Evolutionary conservation across 1,139 yeast species (phyloP).

Genomic region (Yamadazyma trypodendri): DNA sequence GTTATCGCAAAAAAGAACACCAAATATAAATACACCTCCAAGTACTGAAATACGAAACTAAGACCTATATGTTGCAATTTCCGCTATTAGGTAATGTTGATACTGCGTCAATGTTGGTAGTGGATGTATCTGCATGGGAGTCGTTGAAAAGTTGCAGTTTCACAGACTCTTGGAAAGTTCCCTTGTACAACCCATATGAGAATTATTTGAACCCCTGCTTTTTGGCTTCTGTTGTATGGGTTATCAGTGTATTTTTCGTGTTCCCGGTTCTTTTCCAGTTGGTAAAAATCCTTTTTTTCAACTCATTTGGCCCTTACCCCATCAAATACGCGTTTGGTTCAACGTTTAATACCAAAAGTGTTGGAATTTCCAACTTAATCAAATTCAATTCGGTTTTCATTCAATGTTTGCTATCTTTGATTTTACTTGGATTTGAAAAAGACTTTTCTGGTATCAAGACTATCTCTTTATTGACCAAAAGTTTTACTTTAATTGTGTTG

Average conservation of each 20-base stretch:
- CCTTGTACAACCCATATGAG: conserved; percentile 22
- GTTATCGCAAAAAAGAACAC: too few relatives aligned
- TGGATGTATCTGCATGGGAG: not conserved
- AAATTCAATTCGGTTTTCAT: conserved; percentile 24
- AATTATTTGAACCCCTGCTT: conserved; percentile 36
- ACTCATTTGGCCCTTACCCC: conserved; percentile 25
- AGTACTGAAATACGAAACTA: not conserved
- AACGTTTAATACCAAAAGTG: conserved; percentile 24
- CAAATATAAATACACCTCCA: too few relatives aligned
- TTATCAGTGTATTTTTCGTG: conserved; percentile 5
- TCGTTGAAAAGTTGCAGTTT: conserved; percentile 2
- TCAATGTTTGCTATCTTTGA: conserved; percentile 20
- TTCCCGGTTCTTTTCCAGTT: conserved; percentile 19
- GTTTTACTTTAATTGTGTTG: conserved; percentile 16
- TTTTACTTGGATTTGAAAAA: conserved; percentile 18
- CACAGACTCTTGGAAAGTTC: conserved; percentile 16
- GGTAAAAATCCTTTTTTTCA: conserved; percentile 17
- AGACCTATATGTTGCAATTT: not conserved
- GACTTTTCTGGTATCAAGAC: conserved; percentile 11
- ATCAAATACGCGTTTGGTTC: conserved; percentile 33
- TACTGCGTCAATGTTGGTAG: not conserved
- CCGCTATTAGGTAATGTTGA: not conserved
- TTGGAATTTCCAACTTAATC: conserved; percentile 26
- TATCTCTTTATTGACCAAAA: conserved; percentile 10
- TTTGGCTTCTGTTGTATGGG: conserved; percentile 21